Percentiles rank a stretch among this genome's conserved stretches.
phyloP scores from a whole-genome alignment of 2,329 filamentous ascomycete genomes.

The Penicillium sp. region DNA sequence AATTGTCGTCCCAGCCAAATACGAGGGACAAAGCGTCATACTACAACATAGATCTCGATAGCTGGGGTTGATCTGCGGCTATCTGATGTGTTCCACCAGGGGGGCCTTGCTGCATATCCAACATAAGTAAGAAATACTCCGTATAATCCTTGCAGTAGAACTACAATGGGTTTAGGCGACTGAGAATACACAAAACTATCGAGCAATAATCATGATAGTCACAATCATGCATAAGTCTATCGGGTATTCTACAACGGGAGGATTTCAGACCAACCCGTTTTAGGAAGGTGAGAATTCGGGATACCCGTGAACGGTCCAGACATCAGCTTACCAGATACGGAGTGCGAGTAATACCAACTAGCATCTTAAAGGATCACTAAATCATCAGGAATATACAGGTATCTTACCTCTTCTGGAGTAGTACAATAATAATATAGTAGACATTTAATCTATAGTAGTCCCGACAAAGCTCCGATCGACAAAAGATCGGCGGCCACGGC shows the following conservation, averaged over 20 bases:
- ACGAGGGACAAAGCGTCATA: background rate
- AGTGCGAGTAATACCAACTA: background rate
- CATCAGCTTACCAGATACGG: background rate
- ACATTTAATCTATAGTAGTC: background rate
- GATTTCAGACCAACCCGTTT: conserved; percentile 4
- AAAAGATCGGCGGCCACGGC: conserved; percentile 14
- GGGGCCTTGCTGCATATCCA: background rate
- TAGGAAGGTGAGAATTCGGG: background rate
- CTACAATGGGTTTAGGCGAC: too few species aligned
- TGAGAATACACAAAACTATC: background rate
- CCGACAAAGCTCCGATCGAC: conserved; percentile 16
- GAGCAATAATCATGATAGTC: background rate
- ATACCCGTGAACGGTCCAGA: background rate
- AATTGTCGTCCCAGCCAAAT: background rate
- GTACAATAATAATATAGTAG: background rate
- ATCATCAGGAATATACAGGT: background rate
- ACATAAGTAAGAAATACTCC: background rate
- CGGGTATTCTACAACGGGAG: background rate
- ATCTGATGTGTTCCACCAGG: conserved; percentile 6
- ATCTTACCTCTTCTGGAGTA: background rate
- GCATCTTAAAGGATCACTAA: background rate
- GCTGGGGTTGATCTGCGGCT: background rate
- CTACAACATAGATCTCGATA: background rate
- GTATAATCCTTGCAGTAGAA: background rate
- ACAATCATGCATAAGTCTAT: background rate